Evolutionary conservation across 768 basidiomycete species (phyloP).

Genomic region (Piloderma croceum): DNA sequence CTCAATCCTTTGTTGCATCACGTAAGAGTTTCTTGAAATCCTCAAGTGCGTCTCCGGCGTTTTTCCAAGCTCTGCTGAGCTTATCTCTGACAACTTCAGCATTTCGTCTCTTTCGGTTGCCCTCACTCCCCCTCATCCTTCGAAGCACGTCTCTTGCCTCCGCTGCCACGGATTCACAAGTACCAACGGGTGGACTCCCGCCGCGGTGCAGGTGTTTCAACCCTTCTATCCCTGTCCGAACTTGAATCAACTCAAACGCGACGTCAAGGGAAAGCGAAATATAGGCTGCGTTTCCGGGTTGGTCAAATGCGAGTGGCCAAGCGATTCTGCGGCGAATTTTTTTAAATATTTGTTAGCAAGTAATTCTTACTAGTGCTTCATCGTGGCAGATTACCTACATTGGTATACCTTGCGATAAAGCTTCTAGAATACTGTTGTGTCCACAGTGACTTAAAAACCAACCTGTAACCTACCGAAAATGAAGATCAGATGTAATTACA

Average conservation of each 20-base stretch:
- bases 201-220: constrained; percentile 11
- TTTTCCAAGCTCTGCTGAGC: too few species aligned
- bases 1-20: too few species aligned
- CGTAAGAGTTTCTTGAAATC: too few species aligned
- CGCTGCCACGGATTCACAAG: constrained; percentile 9
- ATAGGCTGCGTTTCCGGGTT: constrained; percentile 14
- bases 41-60: too few species aligned
- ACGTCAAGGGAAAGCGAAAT: constrained; percentile 13
- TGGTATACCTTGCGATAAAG: constrained; percentile 16
- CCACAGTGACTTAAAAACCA: constrained; percentile 21
- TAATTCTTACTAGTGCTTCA: too few species aligned
- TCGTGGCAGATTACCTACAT: constrained; percentile 10
- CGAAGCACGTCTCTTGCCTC: constrained; percentile 11
- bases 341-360: too few species aligned
- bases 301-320: constrained; percentile 20
- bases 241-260: constrained; percentile 17
- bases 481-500: neutral
- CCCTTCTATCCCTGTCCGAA: constrained; percentile 15
- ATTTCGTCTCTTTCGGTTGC: constrained; percentile 9
- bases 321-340: constrained; percentile 18
- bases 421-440: constrained; percentile 18
- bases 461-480: constrained; percentile 15
- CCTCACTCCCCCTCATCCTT: constrained; percentile 6
- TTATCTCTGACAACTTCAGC: too few species aligned
- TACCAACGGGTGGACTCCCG: constrained; percentile 8